Base-by-base conservation (phyloP, 352 stramenopile genomes). In the Phytopythium oedochilum region DNA sequence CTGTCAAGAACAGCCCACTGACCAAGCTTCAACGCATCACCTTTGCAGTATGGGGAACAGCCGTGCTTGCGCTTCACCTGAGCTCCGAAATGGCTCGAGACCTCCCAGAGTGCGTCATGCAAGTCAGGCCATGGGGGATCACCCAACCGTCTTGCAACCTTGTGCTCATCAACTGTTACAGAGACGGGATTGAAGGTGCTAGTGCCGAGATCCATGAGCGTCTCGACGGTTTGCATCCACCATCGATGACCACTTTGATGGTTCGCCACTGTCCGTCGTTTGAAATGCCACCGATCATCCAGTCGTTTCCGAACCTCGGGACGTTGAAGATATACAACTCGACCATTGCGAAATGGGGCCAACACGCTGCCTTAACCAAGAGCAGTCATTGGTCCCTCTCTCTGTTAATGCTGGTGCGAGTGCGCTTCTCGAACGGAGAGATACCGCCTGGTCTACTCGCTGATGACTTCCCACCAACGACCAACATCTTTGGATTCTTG, bases 141-240 rank as follows among this genome's bases (percentile, higher is more conserved):
- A 46, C 53, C 10, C 55, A 68, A 11, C 55, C 71, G 8, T 64
- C 64, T 2, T 86, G 76, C n/a, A 68, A 60, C 5, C 67, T 78
- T 17, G 43, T 84, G 17, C 47, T 64, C 15, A 63, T 78, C 3
- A 60, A 71, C 26, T 83, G 73, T 20, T 18, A 42, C 17, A 3
- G 60, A 66, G 53, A 32, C 53, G 20, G 50, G 44, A 26, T 57
- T 22, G 23, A 29, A 12, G 61, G 69, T 15, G 51, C 39, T n/a
- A 44, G 25, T 26, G 7, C 9, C 0, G 60, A 70, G 18, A 5
- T 67, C 18, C 11, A 42, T 6, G 31, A 28, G 2, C 36, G 53
- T 38, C 66, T 63, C 51, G 65, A 25, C 34, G 28, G 15, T 17
- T 64, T 63, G 26, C 57, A 72, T 15, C 45, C 60, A 17, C 40